These are phyloP conservation scores for Penicillium silybi DNA, from an alignment of 495 filamentous ascomycete species.

Conservation along the genomic window DNA sequence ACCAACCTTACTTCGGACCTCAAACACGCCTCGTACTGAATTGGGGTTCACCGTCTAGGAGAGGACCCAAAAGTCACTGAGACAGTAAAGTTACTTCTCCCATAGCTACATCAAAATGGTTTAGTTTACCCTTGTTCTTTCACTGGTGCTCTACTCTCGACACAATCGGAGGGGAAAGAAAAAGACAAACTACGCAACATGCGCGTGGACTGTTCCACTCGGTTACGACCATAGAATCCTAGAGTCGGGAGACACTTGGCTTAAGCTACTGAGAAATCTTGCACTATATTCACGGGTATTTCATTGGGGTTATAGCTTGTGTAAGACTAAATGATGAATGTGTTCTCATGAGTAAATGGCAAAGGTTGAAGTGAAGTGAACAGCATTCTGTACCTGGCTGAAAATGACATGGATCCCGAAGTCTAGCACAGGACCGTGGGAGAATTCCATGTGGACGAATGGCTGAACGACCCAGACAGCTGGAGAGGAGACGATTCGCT, in stretches of 20 bases:
- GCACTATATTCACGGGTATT: slow-evolving; percentile 4
- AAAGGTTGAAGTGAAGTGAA: background rate
- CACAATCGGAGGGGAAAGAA: too few species aligned
- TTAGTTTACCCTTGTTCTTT: too few species aligned
- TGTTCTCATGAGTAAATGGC: background rate
- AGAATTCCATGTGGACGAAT: background rate
- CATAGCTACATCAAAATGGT: too few species aligned
- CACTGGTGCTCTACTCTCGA: too few species aligned
- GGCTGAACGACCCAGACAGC: background rate
- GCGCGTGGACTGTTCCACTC: background rate
- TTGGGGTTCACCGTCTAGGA: too few species aligned
- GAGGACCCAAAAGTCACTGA: too few species aligned
- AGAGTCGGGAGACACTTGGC: background rate
- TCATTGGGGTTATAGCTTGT: background rate
- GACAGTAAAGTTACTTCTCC: too few species aligned
- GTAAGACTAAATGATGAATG: background rate
- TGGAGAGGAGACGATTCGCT: background rate
- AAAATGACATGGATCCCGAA: background rate
- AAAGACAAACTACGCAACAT: too few species aligned
- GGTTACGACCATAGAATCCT: background rate
- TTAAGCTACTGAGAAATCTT: background rate
- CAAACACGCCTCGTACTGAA: too few species aligned
- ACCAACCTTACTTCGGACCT: too few species aligned
- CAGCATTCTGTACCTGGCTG: background rate
- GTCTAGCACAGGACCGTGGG: background rate